Percentiles rank a stretch among this genome's conserved stretches.
Conservation (phyloP, 768 basidiomycete species). For the Trametes villosa region DNA sequence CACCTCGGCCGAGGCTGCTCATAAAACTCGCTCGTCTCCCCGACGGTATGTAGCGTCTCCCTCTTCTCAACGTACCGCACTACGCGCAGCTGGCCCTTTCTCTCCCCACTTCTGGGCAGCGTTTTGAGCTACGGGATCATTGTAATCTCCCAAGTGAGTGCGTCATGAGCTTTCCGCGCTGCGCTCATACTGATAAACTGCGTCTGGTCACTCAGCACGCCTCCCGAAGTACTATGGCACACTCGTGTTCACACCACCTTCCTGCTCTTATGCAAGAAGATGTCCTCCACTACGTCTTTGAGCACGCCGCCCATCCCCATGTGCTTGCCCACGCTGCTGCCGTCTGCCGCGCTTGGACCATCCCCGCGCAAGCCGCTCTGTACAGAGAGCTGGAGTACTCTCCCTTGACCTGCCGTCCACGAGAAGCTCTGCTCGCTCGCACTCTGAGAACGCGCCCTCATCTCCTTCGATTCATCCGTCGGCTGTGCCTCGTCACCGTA, state of each 20-base stretch:
- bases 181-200: no score
- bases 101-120: no score
- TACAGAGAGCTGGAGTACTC: slow-evolving; percentile 12
- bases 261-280: slow-evolving; percentile 9
- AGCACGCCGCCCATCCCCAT: background rate
- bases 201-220: no score
- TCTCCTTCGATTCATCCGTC: slow-evolving; percentile 7
- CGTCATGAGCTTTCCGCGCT: no score
- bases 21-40: no score
- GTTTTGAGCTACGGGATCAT: no score
- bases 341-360: slow-evolving; percentile 6
- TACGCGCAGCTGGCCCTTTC: no score
- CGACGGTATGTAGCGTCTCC: no score
- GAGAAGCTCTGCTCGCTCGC: slow-evolving; percentile 12
- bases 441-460: slow-evolving; percentile 14
- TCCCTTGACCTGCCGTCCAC: background rate
- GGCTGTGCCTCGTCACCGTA: slow-evolving; percentile 9
- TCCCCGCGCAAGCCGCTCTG: slow-evolving; percentile 13
- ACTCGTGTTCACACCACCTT: background rate
- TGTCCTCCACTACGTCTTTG: slow-evolving; percentile 8
- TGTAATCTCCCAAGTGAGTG: no score
- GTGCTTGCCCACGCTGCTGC: background rate
- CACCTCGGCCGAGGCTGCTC: no score
- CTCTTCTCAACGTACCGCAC: no score
- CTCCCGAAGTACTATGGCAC: no score